phyloP scores from a whole-genome alignment of 345 rosid species.

The Populus deltoides region DNA sequence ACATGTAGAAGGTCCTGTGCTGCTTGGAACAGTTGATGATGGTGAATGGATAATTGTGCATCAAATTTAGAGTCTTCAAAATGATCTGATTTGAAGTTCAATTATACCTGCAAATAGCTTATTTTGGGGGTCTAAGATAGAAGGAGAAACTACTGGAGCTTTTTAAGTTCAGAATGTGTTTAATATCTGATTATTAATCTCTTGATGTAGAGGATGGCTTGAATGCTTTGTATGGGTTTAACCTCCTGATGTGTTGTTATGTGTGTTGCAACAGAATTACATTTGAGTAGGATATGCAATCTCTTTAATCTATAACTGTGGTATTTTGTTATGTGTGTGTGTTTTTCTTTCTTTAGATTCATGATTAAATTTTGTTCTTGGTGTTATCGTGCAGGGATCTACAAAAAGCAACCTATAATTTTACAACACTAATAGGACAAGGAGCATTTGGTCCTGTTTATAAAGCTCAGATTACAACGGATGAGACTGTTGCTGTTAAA shows the following conservation, averaged over 20 bases:
- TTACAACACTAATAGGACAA: constrained; percentile 84
- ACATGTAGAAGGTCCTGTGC: not conserved
- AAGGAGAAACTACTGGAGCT: not conserved
- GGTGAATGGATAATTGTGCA: not conserved
- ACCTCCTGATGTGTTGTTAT: not conserved
- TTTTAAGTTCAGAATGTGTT: not conserved
- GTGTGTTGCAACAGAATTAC: not conserved
- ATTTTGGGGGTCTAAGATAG: not conserved
- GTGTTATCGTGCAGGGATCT: constrained; percentile 64
- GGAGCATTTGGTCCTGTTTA: constrained; percentile 99
- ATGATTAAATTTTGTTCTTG: constrained; percentile 5
- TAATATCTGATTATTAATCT: not conserved
- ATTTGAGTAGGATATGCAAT: not conserved
- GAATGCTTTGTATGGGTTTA: not conserved
- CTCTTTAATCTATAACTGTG: not conserved
- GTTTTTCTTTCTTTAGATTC: not conserved
- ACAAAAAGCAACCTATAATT: constrained; percentile 88
- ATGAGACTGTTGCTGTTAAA: constrained; percentile 91
- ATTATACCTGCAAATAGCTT: not conserved
- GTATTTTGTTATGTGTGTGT: not conserved
- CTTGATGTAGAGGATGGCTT: not conserved
- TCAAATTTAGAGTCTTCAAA: not conserved
- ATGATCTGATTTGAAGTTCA: not conserved
- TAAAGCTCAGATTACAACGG: constrained; percentile 90
- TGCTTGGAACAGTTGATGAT: not conserved